Evolutionary conservation across 2,329 filamentous ascomycete genomes (phyloP).

Genomic region (Diaporthe sp.): DNA sequence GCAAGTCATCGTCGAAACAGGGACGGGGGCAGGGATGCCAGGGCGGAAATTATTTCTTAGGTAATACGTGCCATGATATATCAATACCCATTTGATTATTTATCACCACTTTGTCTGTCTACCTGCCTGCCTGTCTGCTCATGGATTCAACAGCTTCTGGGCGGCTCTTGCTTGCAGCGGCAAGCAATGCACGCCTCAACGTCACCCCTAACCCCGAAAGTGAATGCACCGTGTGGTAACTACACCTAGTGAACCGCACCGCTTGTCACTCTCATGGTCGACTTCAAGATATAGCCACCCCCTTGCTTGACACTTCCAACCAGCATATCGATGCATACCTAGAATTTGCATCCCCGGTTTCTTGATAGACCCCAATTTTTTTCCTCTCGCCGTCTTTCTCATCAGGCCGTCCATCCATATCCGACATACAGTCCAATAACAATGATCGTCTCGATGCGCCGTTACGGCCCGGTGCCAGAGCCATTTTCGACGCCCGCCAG

Average conservation of each 20-base stretch:
- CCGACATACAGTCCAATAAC: not conserved
- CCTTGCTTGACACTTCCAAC: not conserved
- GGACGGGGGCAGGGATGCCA: no score
- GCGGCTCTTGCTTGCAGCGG: no score
- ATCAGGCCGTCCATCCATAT: not conserved
- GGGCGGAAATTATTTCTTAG: not conserved
- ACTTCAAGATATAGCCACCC: not conserved
- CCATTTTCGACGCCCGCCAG: not conserved
- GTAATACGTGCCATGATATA: constrained; percentile 17
- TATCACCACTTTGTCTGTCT: not conserved
- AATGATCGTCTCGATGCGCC: no score
- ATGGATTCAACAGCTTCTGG: not conserved
- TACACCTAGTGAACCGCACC: not conserved
- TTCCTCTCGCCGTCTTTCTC: not conserved
- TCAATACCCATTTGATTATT: constrained; percentile 34
- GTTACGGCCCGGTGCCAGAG: not conserved
- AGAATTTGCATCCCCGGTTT: not conserved
- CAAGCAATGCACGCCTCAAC: no score
- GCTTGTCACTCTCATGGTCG: not conserved
- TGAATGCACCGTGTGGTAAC: no score
- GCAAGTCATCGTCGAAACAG: not conserved
- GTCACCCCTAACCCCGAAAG: not conserved
- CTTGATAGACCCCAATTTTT: not conserved
- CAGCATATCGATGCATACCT: not conserved
- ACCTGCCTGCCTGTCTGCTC: not conserved